Conservation (phyloP, 129 eudicot species). For the Gnaphalium uliginosum region DNA sequence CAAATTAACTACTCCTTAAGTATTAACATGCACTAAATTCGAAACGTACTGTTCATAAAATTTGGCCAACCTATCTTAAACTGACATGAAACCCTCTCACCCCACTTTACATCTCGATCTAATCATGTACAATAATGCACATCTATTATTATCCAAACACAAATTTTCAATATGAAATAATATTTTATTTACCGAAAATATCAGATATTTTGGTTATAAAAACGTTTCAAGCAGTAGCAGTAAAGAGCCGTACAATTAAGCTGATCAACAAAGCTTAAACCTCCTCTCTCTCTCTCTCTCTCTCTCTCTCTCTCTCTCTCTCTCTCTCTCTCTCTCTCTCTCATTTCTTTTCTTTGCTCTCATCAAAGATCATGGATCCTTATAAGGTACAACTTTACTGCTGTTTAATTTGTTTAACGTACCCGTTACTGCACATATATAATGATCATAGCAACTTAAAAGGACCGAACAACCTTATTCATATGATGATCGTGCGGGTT, state of each 20-base stretch:
- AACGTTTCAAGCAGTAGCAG: conserved; percentile 20
- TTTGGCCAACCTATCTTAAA: background rate
- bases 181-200: background rate
- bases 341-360: conserved; percentile 13
- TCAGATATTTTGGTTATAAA: conserved; percentile 35
- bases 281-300: background rate
- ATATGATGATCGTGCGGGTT: too few species aligned
- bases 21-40: background rate
- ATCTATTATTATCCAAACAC: background rate
- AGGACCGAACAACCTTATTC: too few species aligned
- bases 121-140: conserved; percentile 8
- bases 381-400: conserved; percentile 36
- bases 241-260: conserved; percentile 27
- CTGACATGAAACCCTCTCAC: background rate
- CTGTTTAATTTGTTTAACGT: background rate
- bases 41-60: background rate
- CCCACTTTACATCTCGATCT: background rate
- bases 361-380: conserved; percentile 39
- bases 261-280: conserved; percentile 16
- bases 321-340: background rate
- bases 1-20: too few species aligned
- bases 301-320: too few species aligned
- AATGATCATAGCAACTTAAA: too few species aligned
- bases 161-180: background rate
- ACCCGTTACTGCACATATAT: background rate